Conservation (phyloP, 352 stramenopile species). For the Aphanomyces euteiches region DNA sequence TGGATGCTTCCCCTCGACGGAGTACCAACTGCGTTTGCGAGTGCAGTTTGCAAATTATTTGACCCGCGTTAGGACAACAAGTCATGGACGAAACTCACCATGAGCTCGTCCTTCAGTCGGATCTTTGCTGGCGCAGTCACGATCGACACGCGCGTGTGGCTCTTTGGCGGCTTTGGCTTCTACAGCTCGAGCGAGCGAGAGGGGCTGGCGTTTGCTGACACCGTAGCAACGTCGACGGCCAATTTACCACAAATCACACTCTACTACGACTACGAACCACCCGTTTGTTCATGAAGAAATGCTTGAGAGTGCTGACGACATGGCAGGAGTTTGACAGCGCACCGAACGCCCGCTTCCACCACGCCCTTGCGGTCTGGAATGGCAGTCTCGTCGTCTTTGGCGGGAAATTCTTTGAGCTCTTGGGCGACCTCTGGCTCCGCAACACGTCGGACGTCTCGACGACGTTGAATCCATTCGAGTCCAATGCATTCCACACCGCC, state of each 20-base stretch:
- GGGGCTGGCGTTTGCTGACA: constrained; percentile 11
- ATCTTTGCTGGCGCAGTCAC: constrained; percentile 16
- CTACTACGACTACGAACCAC: background rate
- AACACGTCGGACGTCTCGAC: constrained; percentile 10
- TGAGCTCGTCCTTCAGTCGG: background rate
- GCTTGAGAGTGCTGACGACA: background rate
- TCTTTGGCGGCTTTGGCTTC: constrained; percentile 20
- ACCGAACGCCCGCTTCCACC: constrained; percentile 5
- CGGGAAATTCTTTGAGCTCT: background rate
- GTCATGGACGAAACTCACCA: constrained; percentile 6
- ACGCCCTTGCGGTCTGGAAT: constrained; percentile 21
- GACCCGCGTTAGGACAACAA: too few species aligned
- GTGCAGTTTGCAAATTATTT: too few species aligned
- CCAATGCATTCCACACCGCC: background rate
- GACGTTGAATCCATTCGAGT: background rate
- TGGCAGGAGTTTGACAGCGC: background rate
- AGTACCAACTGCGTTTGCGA: too few species aligned
- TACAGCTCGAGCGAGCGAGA: background rate
- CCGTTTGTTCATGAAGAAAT: background rate
- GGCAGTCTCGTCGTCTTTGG: constrained; percentile 18
- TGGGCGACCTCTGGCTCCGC: constrained; percentile 27
- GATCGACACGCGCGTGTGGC: background rate
- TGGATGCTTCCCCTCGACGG: constrained; percentile 21
- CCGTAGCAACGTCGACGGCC: background rate
- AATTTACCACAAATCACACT: background rate